phyloP scores from a whole-genome alignment of 2,329 filamentous ascomycete species.

The Curvularia verruculosa region DNA sequence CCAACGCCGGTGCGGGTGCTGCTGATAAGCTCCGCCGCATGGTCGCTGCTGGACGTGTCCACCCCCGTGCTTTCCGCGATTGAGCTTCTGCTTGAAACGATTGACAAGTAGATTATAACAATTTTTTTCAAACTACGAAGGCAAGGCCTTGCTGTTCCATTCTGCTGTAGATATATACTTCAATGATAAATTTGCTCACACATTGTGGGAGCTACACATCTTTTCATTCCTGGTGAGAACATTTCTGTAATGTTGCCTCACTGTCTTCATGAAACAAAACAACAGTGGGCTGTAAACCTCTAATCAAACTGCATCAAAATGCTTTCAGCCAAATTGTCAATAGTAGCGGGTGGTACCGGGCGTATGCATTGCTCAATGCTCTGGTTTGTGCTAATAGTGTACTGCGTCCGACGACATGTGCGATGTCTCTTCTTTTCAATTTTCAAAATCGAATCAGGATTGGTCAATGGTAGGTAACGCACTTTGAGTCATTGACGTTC shows the following conservation, averaged over 20 bases:
- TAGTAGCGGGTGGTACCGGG: too few species aligned
- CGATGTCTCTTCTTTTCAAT: too few species aligned
- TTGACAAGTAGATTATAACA: neutral
- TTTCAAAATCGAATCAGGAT: neutral
- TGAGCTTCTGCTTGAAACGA: constrained; percentile 8
- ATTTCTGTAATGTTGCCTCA: neutral
- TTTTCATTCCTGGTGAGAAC: neutral
- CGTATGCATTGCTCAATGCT: too few species aligned
- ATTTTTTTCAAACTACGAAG: constrained; percentile 2
- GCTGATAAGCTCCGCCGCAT: constrained; percentile 34
- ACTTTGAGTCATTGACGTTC: neutral
- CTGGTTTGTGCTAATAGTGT: too few species aligned
- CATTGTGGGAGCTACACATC: neutral
- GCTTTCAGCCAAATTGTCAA: too few species aligned
- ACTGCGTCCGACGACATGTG: neutral
- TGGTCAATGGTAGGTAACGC: too few species aligned
- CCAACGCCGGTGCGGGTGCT: constrained; percentile 31
- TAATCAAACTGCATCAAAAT: too few species aligned
- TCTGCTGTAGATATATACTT: constrained; percentile 41
- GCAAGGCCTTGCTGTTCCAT: constrained; percentile 24
- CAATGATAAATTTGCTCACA: constrained; percentile 22
- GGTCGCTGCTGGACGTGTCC: constrained; percentile 29
- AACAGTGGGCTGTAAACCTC: too few species aligned
- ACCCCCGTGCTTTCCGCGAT: constrained; percentile 39
- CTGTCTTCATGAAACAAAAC: too few species aligned